Conservation (phyloP, 192 early-diverging fungal genomes). For the Diversispora eburnea region DNA sequence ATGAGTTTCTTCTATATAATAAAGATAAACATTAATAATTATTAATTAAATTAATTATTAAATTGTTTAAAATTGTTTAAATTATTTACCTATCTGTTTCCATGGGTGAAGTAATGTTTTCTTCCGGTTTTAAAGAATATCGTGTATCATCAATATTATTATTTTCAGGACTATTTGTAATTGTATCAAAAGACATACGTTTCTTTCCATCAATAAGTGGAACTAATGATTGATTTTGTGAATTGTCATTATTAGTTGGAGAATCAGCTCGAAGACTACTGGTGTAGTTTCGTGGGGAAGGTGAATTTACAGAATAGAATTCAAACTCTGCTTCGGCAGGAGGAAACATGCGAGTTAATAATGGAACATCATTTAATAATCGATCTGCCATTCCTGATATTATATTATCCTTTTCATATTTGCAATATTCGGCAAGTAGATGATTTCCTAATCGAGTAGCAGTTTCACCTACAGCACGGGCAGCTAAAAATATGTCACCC, state of each 20-base stretch:
- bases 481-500: conserved; percentile 35
- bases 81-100: conserved; percentile 23
- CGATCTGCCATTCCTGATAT: conserved; percentile 27
- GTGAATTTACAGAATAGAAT: conserved; percentile 12
- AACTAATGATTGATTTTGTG: neutral
- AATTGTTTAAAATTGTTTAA: neutral
- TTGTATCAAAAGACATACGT: conserved; percentile 37
- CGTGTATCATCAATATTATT: conserved; percentile 2
- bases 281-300: neutral
- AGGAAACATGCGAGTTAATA: neutral
- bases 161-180: conserved; percentile 30
- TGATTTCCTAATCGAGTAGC: conserved; percentile 29
- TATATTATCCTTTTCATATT: conserved; percentile 29
- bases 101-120: neutral
- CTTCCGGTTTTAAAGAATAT: conserved; percentile 2
- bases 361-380: conserved; percentile 25
- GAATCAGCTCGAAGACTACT: neutral
- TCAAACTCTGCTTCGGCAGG: conserved; percentile 9
- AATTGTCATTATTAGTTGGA: neutral
- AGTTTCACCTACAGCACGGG: conserved; percentile 30
- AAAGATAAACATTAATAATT: neutral
- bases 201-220: conserved; percentile 9
- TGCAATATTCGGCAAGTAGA: conserved; percentile 35
- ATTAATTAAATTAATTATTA: neutral
- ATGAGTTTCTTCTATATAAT: neutral